Percentiles rank a stretch among this genome's conserved stretches.
phyloP scores from a whole-genome alignment of 2,329 filamentous ascomycete species.

The Albifimbria verrucaria region DNA sequence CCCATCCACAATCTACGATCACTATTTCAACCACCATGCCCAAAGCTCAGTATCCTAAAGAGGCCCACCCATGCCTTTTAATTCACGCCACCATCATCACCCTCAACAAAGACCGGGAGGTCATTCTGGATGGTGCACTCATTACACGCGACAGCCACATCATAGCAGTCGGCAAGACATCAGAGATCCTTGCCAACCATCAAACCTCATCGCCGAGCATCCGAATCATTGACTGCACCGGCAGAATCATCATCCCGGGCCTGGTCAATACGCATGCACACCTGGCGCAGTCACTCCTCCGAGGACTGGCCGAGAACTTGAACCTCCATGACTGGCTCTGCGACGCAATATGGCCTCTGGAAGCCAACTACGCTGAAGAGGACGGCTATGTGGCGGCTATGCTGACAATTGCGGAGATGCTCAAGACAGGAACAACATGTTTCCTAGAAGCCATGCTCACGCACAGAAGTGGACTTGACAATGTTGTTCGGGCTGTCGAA shows the following conservation, averaged over 20 bases:
- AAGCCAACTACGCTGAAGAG: conserved; percentile 17
- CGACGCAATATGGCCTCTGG: conserved; percentile 42
- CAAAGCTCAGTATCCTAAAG: not conserved
- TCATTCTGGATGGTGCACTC: conserved; percentile 45
- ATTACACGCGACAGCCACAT: conserved; percentile 37
- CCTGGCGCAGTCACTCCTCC: conserved; percentile 44
- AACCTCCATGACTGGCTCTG: conserved; percentile 49
- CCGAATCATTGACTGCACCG: not conserved
- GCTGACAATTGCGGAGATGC: conserved; percentile 48
- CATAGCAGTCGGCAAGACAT: conserved; percentile 40
- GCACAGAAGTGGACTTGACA: conserved; percentile 18
- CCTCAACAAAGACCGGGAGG: conserved; percentile 34
- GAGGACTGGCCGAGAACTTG: conserved; percentile 46
- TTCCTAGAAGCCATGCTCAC: conserved; percentile 50
- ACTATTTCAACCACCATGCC: too few species aligned
- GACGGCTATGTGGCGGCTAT: conserved; percentile 47
- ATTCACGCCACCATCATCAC: conserved; percentile 50
- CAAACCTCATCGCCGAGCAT: not conserved
- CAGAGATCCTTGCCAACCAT: conserved; percentile 27
- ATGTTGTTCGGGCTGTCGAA: conserved; percentile 9
- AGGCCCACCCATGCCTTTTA: conserved; percentile 28
- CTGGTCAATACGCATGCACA: conserved; percentile 50
- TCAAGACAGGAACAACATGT: conserved; percentile 46
- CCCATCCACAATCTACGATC: too few species aligned
- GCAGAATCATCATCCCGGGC: conserved; percentile 3